Percentiles rank a stretch among this genome's conserved stretches.
phyloP scores from a whole-genome alignment of 2,329 filamentous ascomycete genomes.

The Colletotrichum graminicola region DNA sequence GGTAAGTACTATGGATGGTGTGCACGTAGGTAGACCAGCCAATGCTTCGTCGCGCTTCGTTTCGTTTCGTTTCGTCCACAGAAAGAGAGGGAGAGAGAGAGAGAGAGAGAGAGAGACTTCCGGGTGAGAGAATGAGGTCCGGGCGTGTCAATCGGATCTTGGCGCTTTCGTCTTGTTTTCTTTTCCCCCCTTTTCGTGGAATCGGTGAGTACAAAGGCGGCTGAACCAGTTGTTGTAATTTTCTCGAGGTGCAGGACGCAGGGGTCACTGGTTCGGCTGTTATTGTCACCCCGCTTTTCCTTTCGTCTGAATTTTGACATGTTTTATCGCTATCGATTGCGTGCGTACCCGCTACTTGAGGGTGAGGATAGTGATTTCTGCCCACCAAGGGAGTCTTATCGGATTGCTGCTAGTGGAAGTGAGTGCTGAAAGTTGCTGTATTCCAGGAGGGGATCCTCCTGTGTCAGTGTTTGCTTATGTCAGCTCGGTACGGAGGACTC shows the following conservation, averaged over 20 bases:
- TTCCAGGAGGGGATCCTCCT: background rate
- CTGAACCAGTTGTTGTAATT: conserved; percentile 15
- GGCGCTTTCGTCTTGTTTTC: background rate
- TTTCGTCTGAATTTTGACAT: conserved; percentile 20
- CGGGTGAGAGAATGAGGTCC: background rate
- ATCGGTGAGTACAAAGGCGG: background rate
- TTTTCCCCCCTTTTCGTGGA: background rate
- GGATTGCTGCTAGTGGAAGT: background rate
- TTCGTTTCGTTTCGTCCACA: background rate
- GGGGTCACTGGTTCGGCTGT: conserved; percentile 20
- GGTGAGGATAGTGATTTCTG: background rate
- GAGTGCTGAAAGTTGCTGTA: conserved; percentile 1
- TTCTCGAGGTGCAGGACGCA: conserved; percentile 26
- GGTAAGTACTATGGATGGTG: no score
- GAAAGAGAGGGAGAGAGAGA: no score
- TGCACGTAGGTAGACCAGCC: background rate
- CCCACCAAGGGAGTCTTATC: no score
- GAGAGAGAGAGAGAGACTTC: no score
- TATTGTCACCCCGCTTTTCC: conserved; percentile 30
- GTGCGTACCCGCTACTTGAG: no score
- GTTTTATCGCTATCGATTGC: background rate
- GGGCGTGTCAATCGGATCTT: background rate
- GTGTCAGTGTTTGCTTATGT: conserved; percentile 6
- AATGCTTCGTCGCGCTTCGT: background rate
- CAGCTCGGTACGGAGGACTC: conserved; percentile 14